phyloP scores from a whole-genome alignment of 1,284 basidiomycete genomes.

The Irpex sp. region DNA sequence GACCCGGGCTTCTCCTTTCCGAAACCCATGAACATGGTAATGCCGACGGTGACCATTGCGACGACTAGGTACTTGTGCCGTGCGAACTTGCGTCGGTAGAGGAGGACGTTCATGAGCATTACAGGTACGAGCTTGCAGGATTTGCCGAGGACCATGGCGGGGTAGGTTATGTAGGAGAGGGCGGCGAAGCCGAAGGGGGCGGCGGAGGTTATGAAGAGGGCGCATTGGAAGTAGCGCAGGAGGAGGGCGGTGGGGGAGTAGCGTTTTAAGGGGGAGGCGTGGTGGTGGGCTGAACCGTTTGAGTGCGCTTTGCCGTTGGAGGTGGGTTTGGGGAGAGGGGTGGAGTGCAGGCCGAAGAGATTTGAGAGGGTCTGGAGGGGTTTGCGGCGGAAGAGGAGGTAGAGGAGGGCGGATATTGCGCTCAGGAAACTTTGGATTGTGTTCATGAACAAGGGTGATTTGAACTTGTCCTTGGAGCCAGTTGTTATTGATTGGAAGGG shows the following conservation, averaged over 20 bases:
- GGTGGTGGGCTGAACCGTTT: conserved; percentile 27
- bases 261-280: conserved; percentile 28
- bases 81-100: conserved; percentile 89
- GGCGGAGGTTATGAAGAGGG: conserved; percentile 86
- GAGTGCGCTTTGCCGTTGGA: conserved; percentile 21
- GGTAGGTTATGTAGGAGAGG: conserved; percentile 95
- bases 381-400: conserved; percentile 71
- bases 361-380: conserved; percentile 47
- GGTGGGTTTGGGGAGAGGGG: neutral
- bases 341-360: conserved; percentile 51
- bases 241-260: conserved; percentile 56
- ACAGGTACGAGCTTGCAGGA: conserved; percentile 98
- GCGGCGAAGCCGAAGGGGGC: conserved; percentile 95
- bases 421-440: conserved; percentile 85
- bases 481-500: conserved; percentile 75
- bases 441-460: conserved; percentile 85
- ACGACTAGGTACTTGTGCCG: conserved; percentile 95
- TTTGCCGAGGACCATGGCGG: conserved; percentile 97
- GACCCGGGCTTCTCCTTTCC: conserved; percentile 55
- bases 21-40: conserved; percentile 94
- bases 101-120: conserved; percentile 90
- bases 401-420: conserved; percentile 74
- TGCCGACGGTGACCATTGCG: conserved; percentile 87
- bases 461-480: conserved; percentile 71
- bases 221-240: conserved; percentile 76